Evolutionary conservation across 805 yeast genomes (phyloP).

Genomic region (Candida tammaniensis): DNA sequence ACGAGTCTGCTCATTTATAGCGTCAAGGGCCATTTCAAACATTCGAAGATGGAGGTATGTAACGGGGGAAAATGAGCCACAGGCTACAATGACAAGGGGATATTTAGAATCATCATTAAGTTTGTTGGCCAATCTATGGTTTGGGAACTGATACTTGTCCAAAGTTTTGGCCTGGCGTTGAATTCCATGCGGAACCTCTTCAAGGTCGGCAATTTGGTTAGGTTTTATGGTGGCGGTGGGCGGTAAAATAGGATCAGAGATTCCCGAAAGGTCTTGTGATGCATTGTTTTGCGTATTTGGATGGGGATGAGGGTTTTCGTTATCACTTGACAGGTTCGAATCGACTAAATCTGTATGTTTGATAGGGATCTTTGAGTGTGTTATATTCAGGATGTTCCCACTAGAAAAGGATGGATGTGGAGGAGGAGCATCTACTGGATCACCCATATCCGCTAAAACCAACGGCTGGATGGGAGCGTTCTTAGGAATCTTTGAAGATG

Average conservation of each 20-base stretch:
- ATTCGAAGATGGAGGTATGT: slow-evolving; percentile 92
- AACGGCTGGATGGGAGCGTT: slow-evolving; percentile 75
- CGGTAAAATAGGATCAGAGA: slow-evolving; percentile 8
- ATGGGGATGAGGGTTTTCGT: slow-evolving; percentile 1
- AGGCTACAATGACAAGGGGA: slow-evolving; percentile 93
- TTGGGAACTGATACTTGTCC: slow-evolving; percentile 75
- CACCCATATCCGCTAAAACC: slow-evolving; percentile 72
- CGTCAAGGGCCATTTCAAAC: slow-evolving; percentile 98
- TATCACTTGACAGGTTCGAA: slow-evolving; percentile 10
- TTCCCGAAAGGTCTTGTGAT: background rate
- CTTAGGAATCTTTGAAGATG: slow-evolving; percentile 66
- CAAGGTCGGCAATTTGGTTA: slow-evolving; percentile 70
- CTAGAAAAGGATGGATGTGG: slow-evolving; percentile 40
- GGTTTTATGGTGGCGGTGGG: slow-evolving; percentile 11
- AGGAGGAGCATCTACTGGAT: slow-evolving; percentile 71
- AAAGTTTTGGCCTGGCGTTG: slow-evolving; percentile 78
- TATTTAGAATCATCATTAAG: slow-evolving; percentile 72
- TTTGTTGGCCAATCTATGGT: slow-evolving; percentile 73
- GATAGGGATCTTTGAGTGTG: slow-evolving; percentile 44
- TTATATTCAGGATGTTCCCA: slow-evolving; percentile 1
- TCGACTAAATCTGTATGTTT: slow-evolving; percentile 52
- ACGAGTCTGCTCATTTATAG: slow-evolving; percentile 84
- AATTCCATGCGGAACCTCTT: slow-evolving; percentile 95
- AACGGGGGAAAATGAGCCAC: slow-evolving; percentile 95
- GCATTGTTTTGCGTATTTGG: background rate